Percentiles rank a stretch among this genome's conserved stretches.
phyloP scores from a whole-genome alignment of 768 basidiomycete genomes.

The Hebeloma cylindrosporum region DNA sequence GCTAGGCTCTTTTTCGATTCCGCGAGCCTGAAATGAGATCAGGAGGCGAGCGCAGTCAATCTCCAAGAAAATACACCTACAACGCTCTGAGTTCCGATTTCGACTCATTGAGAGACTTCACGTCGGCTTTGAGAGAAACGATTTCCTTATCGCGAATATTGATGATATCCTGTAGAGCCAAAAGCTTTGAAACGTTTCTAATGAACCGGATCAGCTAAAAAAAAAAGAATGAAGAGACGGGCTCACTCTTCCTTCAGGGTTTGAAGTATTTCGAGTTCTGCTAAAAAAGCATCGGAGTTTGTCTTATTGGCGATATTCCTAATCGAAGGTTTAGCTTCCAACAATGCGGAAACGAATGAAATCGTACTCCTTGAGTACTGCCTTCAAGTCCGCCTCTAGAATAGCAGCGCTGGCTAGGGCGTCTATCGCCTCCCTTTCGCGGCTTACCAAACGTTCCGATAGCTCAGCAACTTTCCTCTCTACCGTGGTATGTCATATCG shows the following conservation, averaged over 20 bases:
- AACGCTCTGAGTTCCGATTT: conserved; percentile 27
- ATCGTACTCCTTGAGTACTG: conserved; percentile 21
- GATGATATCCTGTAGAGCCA: conserved; percentile 24
- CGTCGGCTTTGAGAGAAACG: conserved; percentile 18
- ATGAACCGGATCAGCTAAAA: background rate
- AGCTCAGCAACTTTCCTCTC: conserved; percentile 26
- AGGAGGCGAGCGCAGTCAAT: background rate
- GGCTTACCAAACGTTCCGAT: conserved; percentile 21
- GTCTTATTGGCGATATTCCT: conserved; percentile 17
- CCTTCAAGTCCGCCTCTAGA: conserved; percentile 21
- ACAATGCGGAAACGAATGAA: background rate
- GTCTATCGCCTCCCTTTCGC: conserved; percentile 32
- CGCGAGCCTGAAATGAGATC: conserved; percentile 16
- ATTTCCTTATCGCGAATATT: conserved; percentile 28
- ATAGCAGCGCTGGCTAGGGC: conserved; percentile 22
- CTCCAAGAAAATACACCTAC: conserved; percentile 12
- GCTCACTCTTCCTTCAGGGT: conserved; percentile 23
- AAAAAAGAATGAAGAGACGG: background rate
- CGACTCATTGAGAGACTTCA: conserved; percentile 24
- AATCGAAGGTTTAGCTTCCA: background rate
- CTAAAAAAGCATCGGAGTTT: conserved; percentile 6
- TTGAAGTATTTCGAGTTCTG: conserved; percentile 17
- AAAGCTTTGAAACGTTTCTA: conserved; percentile 23
- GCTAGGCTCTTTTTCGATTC: conserved; percentile 22
- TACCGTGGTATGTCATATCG: conserved; percentile 4